Evolutionary conservation across 345 rosid genomes (phyloP), one percentile per base, ranked within the genome.

Genomic region (Ceriops zippeliana): DNA sequence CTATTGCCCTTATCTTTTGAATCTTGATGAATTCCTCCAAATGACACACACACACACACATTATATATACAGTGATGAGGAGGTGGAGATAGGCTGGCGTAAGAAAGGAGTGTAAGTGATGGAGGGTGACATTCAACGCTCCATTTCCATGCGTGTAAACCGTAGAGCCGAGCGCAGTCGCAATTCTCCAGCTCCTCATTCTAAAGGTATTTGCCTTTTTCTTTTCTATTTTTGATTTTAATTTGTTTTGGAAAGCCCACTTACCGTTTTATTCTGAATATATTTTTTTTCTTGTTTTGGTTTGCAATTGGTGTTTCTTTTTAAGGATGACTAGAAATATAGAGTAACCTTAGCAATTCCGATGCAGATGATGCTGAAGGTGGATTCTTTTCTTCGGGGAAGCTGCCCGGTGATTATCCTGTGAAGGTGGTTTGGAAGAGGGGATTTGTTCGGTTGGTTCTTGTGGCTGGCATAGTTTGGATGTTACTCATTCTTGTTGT

Each of bases 391-490:
- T 77, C 88, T 56, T 67, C 91, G 5, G 86, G 76, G 69, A 88
- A 87, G 74, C 66, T 77, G 16, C 69, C 83, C 3, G 60, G 81
- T 56, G 91, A 88, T 53, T 84, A 73, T 75, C 75, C 91, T 0
- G 54, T 84, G 71, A 90, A 72, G 68, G 77, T 54, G 5, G 62
- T 86, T 35, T 89, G 96, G 87, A 95, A 89, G 76, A 76, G 77
- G 2, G 98, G 99, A 30, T 88, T 95, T 78, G 28, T 89, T 59
- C 84, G 90, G 21, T 79, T 95, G 84, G 84, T 90, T 78, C 83
- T 92, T 35, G 92, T 92, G 1, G 98, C 77, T 0, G 96, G 90
- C 84, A 86, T 95, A 49, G 63, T 83, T 34, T 95, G 92, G 99
- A 88, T 90, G 96, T 68, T 95, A 10, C 91, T 92, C 62, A 89